Evolutionary conservation across 1,284 basidiomycete species (phyloP), one percentile per base, ranked within the genome.

Genomic region (Moesziomyces parantarcticus): DNA sequence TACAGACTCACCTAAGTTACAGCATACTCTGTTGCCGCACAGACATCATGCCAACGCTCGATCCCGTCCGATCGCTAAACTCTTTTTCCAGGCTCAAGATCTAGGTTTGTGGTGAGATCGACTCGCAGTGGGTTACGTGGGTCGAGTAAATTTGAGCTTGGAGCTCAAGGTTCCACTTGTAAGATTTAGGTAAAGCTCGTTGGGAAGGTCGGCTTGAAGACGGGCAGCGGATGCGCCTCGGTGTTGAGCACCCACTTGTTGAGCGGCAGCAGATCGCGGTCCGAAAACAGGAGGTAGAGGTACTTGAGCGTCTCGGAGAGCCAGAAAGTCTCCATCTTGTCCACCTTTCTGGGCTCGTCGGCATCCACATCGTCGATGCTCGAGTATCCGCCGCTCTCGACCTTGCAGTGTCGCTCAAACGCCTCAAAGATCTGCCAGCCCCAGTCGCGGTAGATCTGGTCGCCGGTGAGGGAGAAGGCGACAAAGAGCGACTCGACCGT

Each of bases 261-360:
- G 63, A 97, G 84, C 13, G 90, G 89, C 50, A 92, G 69, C 2
- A 87, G 82, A 50, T 85, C 86, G 18, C 88, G 88, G 76, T 93
- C 92, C 49, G 90, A 89, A 82, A 97, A 98, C 6, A 97, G 86
- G 65, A 98, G 85, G 82, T 92, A 97, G 42, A 99, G 86, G 85
- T 99, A 99, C 84, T 99, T 98, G 59, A 98, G 85, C 6, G 94
- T 97, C 85, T 97, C 94, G 89, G 83, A 85, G 89, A 91, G 83
- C 81, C 81, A 83, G 49, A 83, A 83, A 18, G 95, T 96, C 86
- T 97, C 95, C 93, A 97, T 97, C 83, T 92, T 91, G 85, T 97
- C 93, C 63, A 93, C 89, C 62, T 88, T 86, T 76, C 86, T 85
- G 3, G 88, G 89, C 0, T 91, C 89, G 16, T 65, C 57, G 4